Base-by-base conservation (phyloP, 495 filamentous ascomycete genomes). In the Hyaloscypha hepaticicola region DNA sequence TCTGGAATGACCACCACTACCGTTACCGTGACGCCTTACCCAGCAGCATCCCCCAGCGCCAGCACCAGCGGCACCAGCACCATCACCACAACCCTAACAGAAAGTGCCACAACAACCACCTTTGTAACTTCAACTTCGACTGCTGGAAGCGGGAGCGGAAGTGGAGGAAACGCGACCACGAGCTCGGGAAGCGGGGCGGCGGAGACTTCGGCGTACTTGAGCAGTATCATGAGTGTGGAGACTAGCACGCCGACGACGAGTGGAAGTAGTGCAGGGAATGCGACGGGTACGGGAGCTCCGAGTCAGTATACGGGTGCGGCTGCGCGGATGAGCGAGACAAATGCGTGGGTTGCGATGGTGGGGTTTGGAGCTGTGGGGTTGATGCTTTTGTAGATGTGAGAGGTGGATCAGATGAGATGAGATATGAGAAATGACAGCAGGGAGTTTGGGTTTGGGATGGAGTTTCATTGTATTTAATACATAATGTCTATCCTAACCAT, bases 231-330 rank as follows among this genome's bases (percentile, higher is more conserved):
- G 52, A 63, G 61, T 26, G 61, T 63, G 8, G 51, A 63, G 51
- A 45, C 50, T 7, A 26, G 21, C 45, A 29, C 27, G 22, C n/a
- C 38, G 9, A 50, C 21, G 12, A 26, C 58, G 16, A 31, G 22
- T 16, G 28, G 6, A 27, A 16, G 11, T 33, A 33, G 31, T 33
- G 55, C n/a, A 21, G 29, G 12, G 55, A 58, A 22, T 34, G 38
- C 53, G 22, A 65, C 53, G 2, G 22, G 21, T 25, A 65, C 55
- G 9, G 63, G 56, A 19, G 21, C 28, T 9, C 25, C 34, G 51
- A 53, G n/a, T 45, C 56, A 50, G 26, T 59, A 33, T 60, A 60
- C 63, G 1, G 63, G 63, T 33, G 56, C 55, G 14, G 63, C 48
- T 14, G 25, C 12, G n/a, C 58, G 24, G 62, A 57, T 24, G 4